Base-by-base conservation (phyloP, 345 rosid genomes). In the Populus nigra region DNA sequence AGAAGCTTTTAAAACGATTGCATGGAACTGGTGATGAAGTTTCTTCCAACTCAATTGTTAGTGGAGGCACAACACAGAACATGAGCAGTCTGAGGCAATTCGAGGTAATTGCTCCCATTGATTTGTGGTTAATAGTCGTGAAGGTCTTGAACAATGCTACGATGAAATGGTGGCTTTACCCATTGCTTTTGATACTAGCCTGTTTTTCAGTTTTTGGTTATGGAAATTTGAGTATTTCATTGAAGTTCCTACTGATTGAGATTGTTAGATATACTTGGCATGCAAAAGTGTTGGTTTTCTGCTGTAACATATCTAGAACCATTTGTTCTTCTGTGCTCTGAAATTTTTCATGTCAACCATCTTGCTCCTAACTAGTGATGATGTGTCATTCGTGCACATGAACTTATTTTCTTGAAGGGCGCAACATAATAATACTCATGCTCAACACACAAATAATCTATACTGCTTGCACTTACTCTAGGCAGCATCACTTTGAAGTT, bases 71-170 rank as follows among this genome's bases (percentile, higher is more conserved):
- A 82, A 78, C 92, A 68, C 93, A 90, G 84, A 91, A 80, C 73
- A 86, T 87, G 55, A 91, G 92, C 81, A 88, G 88, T 84, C 93
- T 85, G 74, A 87, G 93, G 88, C 94, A 91, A 69, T 86, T 91
- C 76, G 95, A 93, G 97, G 98, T 90, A 83, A 81, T 78, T 81
- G 65, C 57, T 80, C 13, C 7, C 2, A 20, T 72, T 27, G 35
- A 38, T 53, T 23, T 68, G 47, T 17, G 6, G 33, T 20, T 68
- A 12, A 7, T 17, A 35, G 8, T 16, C 2, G 4, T 25, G 36
- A 23, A 25, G 13, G 41, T 72, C 29, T 57, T n/a, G 10, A n/a
- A 57, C 25, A 10, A 23, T 55, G 62, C 62, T 22, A 55, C 9
- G 16, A 12, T 67, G 59, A 12, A 16, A 55, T 78, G 29, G 53